Conservation (phyloP, 2,329 filamentous ascomycete species). For the Periglandula ipomoeae region DNA sequence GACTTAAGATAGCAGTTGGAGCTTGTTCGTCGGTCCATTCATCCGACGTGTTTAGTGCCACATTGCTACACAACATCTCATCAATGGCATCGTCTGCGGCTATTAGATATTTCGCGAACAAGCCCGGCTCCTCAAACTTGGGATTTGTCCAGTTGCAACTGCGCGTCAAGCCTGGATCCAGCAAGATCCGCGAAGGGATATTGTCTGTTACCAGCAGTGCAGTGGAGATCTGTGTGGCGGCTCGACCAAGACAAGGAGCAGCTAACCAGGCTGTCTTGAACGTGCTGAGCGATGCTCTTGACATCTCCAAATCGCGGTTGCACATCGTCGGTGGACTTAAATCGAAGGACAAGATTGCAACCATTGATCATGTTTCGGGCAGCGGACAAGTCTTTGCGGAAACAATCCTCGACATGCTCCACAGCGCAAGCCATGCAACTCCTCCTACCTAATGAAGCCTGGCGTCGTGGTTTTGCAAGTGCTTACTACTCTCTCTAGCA, state of each 20-base stretch:
- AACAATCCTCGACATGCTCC: slow-evolving; percentile 19
- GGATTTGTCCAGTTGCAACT: slow-evolving; percentile 51
- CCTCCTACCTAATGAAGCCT: slow-evolving; percentile 1
- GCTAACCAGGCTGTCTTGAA: slow-evolving; percentile 58
- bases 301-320: slow-evolving; percentile 54
- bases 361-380: slow-evolving; percentile 26
- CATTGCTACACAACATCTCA: background rate
- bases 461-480: background rate
- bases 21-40: too few relatives aligned
- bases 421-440: slow-evolving; percentile 13
- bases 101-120: slow-evolving; percentile 38
- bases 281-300: slow-evolving; percentile 51
- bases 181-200: slow-evolving; percentile 52
- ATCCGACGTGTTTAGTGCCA: too few relatives aligned
- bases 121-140: slow-evolving; percentile 32
- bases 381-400: slow-evolving; percentile 20
- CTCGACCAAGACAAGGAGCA: slow-evolving; percentile 56
- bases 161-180: slow-evolving; percentile 58
- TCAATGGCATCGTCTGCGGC: slow-evolving; percentile 22
- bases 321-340: slow-evolving; percentile 54
- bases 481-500: background rate
- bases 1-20: too few relatives aligned
- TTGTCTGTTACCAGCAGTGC: slow-evolving; percentile 42
- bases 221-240: slow-evolving; percentile 57
- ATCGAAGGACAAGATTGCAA: slow-evolving; percentile 54